phyloP scores from a whole-genome alignment of 371 early-diverging fungal genomes.

The Apophysomyces ossiformis region DNA sequence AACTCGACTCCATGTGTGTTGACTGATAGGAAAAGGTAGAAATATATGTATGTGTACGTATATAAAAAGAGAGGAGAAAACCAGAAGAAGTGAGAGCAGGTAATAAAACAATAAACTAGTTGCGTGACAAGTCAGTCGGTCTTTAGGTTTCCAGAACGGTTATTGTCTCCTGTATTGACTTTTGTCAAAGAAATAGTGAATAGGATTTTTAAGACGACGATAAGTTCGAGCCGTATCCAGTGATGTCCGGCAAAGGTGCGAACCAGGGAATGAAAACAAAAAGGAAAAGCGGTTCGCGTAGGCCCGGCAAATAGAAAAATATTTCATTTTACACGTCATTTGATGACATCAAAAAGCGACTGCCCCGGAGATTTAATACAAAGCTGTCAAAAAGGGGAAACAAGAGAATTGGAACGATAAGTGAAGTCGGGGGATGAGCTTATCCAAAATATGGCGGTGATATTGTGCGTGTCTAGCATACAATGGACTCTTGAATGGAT shows the following conservation, averaged over 20 bases:
- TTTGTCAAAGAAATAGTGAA: not conserved
- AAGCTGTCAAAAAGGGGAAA: not conserved
- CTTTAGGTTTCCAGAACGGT: slow-evolving; percentile 9
- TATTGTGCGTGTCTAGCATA: too few relatives aligned
- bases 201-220: slow-evolving; percentile 15
- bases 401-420: not conserved
- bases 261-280: slow-evolving; percentile 16
- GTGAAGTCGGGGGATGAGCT: too few relatives aligned
- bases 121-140: slow-evolving; percentile 12
- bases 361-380: too few relatives aligned
- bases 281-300: slow-evolving; percentile 5
- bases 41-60: not conserved
- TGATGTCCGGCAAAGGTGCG: slow-evolving; percentile 24
- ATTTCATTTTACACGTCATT: slow-evolving; percentile 4
- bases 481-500: too few relatives aligned
- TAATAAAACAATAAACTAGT: slow-evolving; percentile 4
- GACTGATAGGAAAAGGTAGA: not conserved
- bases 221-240: slow-evolving; percentile 24
- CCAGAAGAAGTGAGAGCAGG: not conserved
- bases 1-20: slow-evolving; percentile 17
- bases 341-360: slow-evolving; percentile 1
- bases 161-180: slow-evolving; percentile 8
- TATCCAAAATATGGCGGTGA: too few relatives aligned
- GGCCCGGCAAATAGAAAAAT: slow-evolving; percentile 15
- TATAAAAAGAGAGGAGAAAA: not conserved